Evolutionary conservation across 768 basidiomycete genomes (phyloP).

Genomic region (Coprinopsis sp.): DNA sequence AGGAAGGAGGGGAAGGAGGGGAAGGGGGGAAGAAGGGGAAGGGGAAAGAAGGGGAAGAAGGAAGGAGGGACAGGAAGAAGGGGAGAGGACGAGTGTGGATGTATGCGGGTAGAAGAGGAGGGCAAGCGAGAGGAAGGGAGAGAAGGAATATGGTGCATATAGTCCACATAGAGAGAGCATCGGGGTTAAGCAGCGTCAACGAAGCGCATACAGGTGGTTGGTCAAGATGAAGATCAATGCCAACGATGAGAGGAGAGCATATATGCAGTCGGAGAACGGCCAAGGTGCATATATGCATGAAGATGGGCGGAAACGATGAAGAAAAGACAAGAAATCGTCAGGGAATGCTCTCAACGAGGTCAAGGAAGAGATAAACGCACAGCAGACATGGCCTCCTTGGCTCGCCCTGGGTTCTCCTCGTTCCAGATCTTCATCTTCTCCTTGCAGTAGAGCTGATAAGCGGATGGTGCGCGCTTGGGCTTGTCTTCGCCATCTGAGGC

Average conservation of each 20-base stretch:
- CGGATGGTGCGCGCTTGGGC: slow-evolving; percentile 52
- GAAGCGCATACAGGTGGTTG: no score
- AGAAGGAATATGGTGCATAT: slow-evolving; percentile 2
- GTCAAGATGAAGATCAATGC: no score
- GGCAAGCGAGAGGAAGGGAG: neutral
- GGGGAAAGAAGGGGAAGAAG: neutral
- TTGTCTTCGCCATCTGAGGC: slow-evolving; percentile 38
- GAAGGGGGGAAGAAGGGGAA: neutral
- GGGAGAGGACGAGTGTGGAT: neutral
- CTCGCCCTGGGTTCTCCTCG: slow-evolving; percentile 43
- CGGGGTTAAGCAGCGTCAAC: no score
- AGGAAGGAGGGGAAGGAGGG: neutral
- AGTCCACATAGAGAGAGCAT: no score
- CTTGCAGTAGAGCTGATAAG: slow-evolving; percentile 56
- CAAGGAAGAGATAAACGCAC: slow-evolving; percentile 21
- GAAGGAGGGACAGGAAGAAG: neutral
- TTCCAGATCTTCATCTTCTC: slow-evolving; percentile 55
- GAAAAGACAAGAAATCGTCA: neutral
- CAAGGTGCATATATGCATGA: no score
- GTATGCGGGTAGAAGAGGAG: neutral
- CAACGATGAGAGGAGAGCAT: neutral
- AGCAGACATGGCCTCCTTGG: slow-evolving; percentile 51
- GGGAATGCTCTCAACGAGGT: neutral
- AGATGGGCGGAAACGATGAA: no score
- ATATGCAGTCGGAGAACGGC: no score